These are phyloP conservation scores for Hyaloperonospora arabidopsidis DNA, from an alignment of 352 stramenopile genomes.

Conservation along the genomic window DNA sequence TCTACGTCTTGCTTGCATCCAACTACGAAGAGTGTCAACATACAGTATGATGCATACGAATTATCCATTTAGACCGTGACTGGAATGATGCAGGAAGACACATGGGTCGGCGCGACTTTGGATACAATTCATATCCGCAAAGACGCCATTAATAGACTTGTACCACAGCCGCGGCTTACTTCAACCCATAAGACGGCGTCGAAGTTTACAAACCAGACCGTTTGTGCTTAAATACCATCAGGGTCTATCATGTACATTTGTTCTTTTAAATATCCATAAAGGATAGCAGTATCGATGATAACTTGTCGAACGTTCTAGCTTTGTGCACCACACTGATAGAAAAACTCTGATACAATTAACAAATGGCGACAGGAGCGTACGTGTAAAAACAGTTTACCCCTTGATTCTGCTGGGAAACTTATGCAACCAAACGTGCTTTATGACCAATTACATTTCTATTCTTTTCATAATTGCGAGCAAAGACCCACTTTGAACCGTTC, in stretches of 20 bases:
- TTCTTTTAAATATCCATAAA: slow-evolving; percentile 27
- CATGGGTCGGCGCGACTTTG: slow-evolving; percentile 7
- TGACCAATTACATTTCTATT: slow-evolving; percentile 14
- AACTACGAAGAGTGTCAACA: slow-evolving; percentile 9
- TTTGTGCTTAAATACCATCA: slow-evolving; percentile 5
- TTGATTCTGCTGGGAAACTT: too few species aligned
- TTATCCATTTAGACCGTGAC: background rate
- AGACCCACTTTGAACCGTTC: slow-evolving; percentile 26
- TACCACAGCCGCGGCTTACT: slow-evolving; percentile 29
- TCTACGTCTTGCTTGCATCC: background rate
- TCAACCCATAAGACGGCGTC: slow-evolving; percentile 30
- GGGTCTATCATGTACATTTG: slow-evolving; percentile 22
- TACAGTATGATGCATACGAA: slow-evolving; percentile 11
- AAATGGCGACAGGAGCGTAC: slow-evolving; percentile 23
- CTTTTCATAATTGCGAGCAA: slow-evolving; percentile 16
- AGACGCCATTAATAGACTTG: slow-evolving; percentile 17
- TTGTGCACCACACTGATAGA: slow-evolving; percentile 17
- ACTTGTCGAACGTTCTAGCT: slow-evolving; percentile 15
- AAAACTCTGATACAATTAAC: slow-evolving; percentile 18
- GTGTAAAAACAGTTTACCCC: slow-evolving; percentile 25
- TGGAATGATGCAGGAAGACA: slow-evolving; percentile 6
- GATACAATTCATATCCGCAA: slow-evolving; percentile 4
- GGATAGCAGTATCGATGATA: slow-evolving; percentile 30
- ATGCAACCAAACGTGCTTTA: slow-evolving; percentile 23
- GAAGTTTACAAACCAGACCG: slow-evolving; percentile 18